A percentile compares a stretch with the other conserved stretches of the same genome.
Evolutionary conservation across 2,329 filamentous ascomycete species (phyloP).

Genomic region (Xylariaceae sp.): DNA sequence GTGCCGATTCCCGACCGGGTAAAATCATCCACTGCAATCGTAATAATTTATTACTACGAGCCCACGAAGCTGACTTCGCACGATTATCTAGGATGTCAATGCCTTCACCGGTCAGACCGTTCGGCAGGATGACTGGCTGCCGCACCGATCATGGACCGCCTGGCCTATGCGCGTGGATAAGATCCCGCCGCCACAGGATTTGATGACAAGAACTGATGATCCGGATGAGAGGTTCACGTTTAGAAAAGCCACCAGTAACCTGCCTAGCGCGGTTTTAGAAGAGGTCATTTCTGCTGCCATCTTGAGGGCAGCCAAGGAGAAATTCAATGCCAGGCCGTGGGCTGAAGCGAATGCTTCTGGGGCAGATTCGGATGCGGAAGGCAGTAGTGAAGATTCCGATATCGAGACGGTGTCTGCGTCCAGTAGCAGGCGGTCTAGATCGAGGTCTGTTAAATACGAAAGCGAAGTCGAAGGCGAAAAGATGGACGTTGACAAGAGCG

Average conservation of each 20-base stretch:
- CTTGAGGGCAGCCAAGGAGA: conserved; percentile 68
- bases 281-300: conserved; percentile 71
- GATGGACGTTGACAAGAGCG: conserved; percentile 28
- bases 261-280: conserved; percentile 65
- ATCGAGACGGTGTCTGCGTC: conserved; percentile 18
- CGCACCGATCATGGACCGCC: conserved; percentile 72
- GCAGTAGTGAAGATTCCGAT: conserved; percentile 19
- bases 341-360: conserved; percentile 21
- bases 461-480: conserved; percentile 22
- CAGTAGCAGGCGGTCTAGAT: conserved; percentile 16
- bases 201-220: conserved; percentile 47
- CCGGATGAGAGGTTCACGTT: conserved; percentile 53
- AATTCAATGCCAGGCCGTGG: conserved; percentile 50
- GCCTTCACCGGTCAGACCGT: conserved; percentile 31
- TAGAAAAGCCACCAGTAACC: conserved; percentile 44
- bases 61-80: conserved; percentile 7
- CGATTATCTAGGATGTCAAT: conserved; percentile 34
- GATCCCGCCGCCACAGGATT: conserved; percentile 63
- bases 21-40: background rate
- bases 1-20: conserved; percentile 34
- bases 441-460: conserved; percentile 26
- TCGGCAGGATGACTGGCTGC: conserved; percentile 47
- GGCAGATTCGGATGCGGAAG: conserved; percentile 8
- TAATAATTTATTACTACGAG: background rate
- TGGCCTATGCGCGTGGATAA: conserved; percentile 73